Evolutionary conservation across 139 green algal genomes (phyloP).

Genomic region (Zygnema circumcarinatum): DNA sequence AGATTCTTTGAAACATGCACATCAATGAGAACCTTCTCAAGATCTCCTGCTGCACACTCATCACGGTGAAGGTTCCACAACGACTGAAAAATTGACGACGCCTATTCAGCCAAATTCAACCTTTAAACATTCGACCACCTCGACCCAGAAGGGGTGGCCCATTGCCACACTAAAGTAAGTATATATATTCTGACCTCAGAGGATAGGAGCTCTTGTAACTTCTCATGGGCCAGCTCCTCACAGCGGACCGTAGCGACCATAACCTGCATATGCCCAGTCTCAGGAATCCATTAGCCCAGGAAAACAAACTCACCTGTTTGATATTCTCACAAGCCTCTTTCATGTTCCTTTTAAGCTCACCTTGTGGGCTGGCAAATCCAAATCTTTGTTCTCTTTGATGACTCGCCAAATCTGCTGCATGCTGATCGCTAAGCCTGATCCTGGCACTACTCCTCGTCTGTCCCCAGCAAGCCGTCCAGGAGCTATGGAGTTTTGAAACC

Average conservation of each 20-base stretch:
- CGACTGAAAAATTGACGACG: too few relatives aligned
- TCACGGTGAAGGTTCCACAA: too few relatives aligned
- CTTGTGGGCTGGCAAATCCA: conserved; percentile 96
- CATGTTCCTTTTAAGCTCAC: conserved; percentile 6
- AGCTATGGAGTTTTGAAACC: conserved; percentile 35
- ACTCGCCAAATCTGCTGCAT: conserved; percentile 86
- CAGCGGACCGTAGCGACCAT: conserved; percentile 98
- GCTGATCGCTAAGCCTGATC: conserved; percentile 78
- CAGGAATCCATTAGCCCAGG: too few relatives aligned
- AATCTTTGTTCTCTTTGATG: conserved; percentile 91
- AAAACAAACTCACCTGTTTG: too few relatives aligned
- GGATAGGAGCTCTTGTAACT: conserved; percentile 15
- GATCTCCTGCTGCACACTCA: too few relatives aligned
- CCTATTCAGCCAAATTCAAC: too few relatives aligned
- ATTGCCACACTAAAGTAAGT: too few relatives aligned
- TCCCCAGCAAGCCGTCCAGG: conserved; percentile 43
- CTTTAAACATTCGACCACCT: too few relatives aligned
- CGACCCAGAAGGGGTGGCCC: too few relatives aligned
- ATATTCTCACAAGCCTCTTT: background rate
- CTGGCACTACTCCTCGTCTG: conserved; percentile 65
- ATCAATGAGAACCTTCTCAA: too few relatives aligned
- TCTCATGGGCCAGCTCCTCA: conserved; percentile 76
- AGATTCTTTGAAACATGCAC: too few relatives aligned
- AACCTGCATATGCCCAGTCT: too few relatives aligned
- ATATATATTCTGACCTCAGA: conserved; percentile 31